Evolutionary conservation across 2,329 filamentous ascomycete species (phyloP).

Genomic region (Teratosphaeria destructans): DNA sequence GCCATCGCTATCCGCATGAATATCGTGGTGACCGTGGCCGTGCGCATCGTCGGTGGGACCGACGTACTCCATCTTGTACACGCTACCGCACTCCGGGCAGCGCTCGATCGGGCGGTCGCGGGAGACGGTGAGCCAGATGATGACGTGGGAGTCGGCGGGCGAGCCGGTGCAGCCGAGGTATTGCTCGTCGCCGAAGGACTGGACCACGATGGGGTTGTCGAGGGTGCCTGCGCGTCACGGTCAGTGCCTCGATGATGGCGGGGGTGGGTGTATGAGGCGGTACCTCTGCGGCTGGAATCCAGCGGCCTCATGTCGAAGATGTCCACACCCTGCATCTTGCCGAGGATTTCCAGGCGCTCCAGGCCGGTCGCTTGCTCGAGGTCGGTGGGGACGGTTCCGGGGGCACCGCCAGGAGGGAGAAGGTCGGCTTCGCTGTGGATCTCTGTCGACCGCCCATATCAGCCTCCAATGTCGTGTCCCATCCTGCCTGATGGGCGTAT

Average conservation of each 20-base stretch:
- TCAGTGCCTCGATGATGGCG: not conserved
- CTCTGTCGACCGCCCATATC: constrained; percentile 45
- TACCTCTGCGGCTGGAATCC: constrained; percentile 80
- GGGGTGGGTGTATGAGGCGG: not conserved
- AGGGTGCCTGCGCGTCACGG: constrained; percentile 59
- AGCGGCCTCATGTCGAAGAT: constrained; percentile 97
- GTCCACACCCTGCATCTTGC: constrained; percentile 98
- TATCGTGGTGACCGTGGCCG: constrained; percentile 33
- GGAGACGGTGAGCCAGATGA: constrained; percentile 81
- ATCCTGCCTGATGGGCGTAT: not conserved
- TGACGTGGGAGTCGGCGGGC: constrained; percentile 83
- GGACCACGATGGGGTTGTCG: constrained; percentile 80
- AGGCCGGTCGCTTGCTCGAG: constrained; percentile 93
- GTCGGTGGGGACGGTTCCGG: constrained; percentile 84
- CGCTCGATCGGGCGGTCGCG: constrained; percentile 85
- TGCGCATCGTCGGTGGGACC: constrained; percentile 69
- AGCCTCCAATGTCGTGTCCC: constrained; percentile 9
- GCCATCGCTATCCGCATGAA: constrained; percentile 40
- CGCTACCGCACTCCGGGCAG: constrained; percentile 91
- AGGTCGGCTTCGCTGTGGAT: constrained; percentile 77
- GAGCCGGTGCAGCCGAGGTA: constrained; percentile 91
- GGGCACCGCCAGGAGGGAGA: constrained; percentile 65
- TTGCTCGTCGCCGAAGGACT: constrained; percentile 90
- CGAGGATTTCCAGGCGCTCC: constrained; percentile 95
- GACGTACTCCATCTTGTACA: constrained; percentile 97